Evolutionary conservation across 768 basidiomycete species (phyloP), one percentile per base, ranked within the genome.

Genomic region (Boletus pseudo-olivaceus): DNA sequence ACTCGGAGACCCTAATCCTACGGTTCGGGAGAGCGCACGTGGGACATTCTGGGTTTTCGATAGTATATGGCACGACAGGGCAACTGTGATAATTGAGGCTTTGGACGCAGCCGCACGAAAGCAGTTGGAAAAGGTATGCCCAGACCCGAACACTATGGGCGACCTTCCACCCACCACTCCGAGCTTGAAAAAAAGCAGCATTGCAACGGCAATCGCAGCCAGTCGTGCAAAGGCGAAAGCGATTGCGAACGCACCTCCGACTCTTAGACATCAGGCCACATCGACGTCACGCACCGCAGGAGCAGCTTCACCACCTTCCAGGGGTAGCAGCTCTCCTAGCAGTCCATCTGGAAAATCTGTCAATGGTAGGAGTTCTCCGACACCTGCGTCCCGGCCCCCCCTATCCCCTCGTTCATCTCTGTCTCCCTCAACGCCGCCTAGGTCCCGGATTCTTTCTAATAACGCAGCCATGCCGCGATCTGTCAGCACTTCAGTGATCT

Each of bases 151-250:
- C 38, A 66, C 51, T 11, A 60, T 76, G 19, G 73, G 72, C 12
- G 58, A 65, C 26, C 65, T 76, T 26, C 73, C 78, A 30, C 77
- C 80, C 3, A 81, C 81, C 8, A 82, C 87, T 15, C 82, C 81
- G 47, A 72, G 68, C 49, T 69, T 70, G 49, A 93, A 93, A 74
- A 93, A 93, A 70, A 82, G 82, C 42, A 91, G 90, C 54, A 76
- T 94, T 51, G 87, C 90, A 38, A 90, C 93, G 9, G 84, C 90
- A 23, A 90, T 95, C 62, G 93, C 93, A 38, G 92, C 93, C 20
- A 94, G 89, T 66, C 81, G 93, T 23, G 90, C 88, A 15, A 95
- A 91, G 67, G 90, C 90, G 15, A 92, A 85, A 63, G 86, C 82
- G 20, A 90, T 90, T 56, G 89, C 91, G 3, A 85, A 78, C 32